Evolutionary conservation across 257 asterid genomes (phyloP).

Genomic region (Henckelia pumila): DNA sequence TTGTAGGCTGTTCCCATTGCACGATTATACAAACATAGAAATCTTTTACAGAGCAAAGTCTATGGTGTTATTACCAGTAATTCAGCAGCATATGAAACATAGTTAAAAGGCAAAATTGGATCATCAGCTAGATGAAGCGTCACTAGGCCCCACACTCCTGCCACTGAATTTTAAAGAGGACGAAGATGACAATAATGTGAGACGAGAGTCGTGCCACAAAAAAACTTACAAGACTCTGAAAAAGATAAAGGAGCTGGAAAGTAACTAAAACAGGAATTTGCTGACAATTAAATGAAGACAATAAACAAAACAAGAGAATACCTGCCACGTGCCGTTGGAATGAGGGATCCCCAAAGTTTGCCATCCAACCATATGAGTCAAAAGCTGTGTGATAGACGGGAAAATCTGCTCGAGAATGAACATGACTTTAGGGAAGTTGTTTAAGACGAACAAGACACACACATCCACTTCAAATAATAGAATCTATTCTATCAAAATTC

Average conservation of each 20-base stretch:
- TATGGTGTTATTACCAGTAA: constrained; percentile 48
- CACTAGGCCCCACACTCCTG: constrained; percentile 91
- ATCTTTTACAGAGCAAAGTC: too few relatives aligned
- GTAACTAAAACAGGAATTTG: not conserved
- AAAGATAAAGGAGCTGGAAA: not conserved
- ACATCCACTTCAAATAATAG: not conserved
- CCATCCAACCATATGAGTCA: constrained; percentile 92
- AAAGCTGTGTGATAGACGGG: constrained; percentile 95
- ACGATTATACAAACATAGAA: too few relatives aligned
- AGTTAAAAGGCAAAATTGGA: constrained; percentile 77
- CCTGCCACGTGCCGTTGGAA: constrained; percentile 91
- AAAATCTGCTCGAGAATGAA: constrained; percentile 54
- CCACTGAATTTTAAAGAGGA: constrained; percentile 38
- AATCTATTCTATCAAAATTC: not conserved
- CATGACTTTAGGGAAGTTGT: constrained; percentile 18
- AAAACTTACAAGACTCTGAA: not conserved
- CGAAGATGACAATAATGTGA: not conserved
- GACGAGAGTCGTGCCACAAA: not conserved
- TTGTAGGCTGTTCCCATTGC: too few relatives aligned
- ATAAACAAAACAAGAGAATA: constrained; percentile 24
- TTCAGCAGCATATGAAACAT: constrained; percentile 68
- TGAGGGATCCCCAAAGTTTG: constrained; percentile 70
- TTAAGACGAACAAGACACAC: constrained; percentile 17
- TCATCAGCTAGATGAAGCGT: constrained; percentile 84
- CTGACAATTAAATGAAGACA: constrained; percentile 1